Evolutionary conservation across 2,329 filamentous ascomycete species (phyloP).

Genomic region (Bipolaris zeicola): DNA sequence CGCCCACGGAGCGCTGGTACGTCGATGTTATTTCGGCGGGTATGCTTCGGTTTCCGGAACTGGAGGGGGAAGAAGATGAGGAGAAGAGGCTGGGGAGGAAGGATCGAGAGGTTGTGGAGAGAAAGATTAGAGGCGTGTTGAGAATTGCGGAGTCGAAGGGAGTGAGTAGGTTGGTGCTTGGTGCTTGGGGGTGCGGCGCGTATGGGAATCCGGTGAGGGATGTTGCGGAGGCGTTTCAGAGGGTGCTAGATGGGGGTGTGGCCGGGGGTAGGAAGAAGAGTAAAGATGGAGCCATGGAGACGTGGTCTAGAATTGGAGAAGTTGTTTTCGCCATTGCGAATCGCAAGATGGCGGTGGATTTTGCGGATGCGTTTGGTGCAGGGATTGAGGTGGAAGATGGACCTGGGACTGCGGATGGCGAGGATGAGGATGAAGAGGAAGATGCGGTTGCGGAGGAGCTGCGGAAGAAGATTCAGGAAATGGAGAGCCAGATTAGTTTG

Average conservation of each 20-base stretch:
- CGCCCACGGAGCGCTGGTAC: constrained; percentile 61
- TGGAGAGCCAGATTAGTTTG: constrained; percentile 42
- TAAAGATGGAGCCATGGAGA: constrained; percentile 28
- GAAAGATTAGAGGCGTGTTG: constrained; percentile 65
- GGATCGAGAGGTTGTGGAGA: constrained; percentile 58
- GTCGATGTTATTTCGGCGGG: constrained; percentile 64
- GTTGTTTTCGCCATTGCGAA: constrained; percentile 66
- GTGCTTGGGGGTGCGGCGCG: constrained; percentile 69
- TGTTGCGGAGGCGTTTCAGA: constrained; percentile 62
- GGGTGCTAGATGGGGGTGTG: constrained; percentile 26
- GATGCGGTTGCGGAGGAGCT: constrained; percentile 38
- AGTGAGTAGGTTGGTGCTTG: constrained; percentile 60
- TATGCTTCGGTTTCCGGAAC: constrained; percentile 64
- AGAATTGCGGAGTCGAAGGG: constrained; percentile 55
- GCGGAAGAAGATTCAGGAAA: constrained; percentile 41
- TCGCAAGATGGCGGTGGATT: constrained; percentile 57
- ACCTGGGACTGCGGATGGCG: constrained; percentile 48
- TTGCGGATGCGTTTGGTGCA: constrained; percentile 57
- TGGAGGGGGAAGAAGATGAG: constrained; percentile 51
- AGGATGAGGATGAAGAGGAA: constrained; percentile 30
- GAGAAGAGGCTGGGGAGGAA: constrained; percentile 39
- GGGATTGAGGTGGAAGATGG: constrained; percentile 46
- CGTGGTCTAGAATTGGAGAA: constrained; percentile 56
- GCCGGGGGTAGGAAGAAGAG: constrained; percentile 21
- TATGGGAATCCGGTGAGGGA: constrained; percentile 67